Evolutionary conservation across 257 asterid species (phyloP), one percentile per base, ranked within the genome.

Genomic region (Salvia hispanica): DNA sequence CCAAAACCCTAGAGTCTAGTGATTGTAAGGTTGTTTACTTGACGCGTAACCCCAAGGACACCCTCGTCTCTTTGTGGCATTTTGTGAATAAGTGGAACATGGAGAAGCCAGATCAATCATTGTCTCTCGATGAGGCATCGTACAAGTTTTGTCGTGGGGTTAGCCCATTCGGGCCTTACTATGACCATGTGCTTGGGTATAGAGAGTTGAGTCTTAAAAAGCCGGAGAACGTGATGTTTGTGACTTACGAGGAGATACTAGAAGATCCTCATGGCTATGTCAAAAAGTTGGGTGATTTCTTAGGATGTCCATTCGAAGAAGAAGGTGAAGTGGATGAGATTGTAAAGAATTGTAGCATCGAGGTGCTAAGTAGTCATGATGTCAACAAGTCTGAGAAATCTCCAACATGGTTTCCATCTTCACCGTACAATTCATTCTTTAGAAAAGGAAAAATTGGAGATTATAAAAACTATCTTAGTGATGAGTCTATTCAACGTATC

Each of bases 161-260:
- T 16, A 37, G 71, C 3, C 84, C 84, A 0, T 78, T 11, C 7
- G 83, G 86, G 5, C 77, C 89, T 1, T 79, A 74, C 51, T 72
- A 82, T 59, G 86, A 84, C 16, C 86, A 84, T 44, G 81, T 79
- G 14, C 36, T 72, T 53, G 84, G 81, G 11, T 84, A 84, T 18
- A 66, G 58, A 67, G 74, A 77, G 46, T 21, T 66, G 61, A 77
- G 76, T 37, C 2, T 18, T 7, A 56, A 36, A 43, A 53, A 56
- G 58, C 66, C 79, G 2, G 8, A 63, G 2, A 66, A 78, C 15
- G 61, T 78, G 51, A 64, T 72, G 46, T 78, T 78, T 36, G 1
- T 75, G 31, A 78, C 86, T 11, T 81, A 81, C n/a, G 81, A 81
- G 71, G 76, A 70, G 43, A 46, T 57, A 66, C 53, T 13, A 4